A percentile compares a stretch with the other conserved stretches of the same genome.
Conservation (phyloP, 139 green algal genomes). For the Gonium pectorale region DNA sequence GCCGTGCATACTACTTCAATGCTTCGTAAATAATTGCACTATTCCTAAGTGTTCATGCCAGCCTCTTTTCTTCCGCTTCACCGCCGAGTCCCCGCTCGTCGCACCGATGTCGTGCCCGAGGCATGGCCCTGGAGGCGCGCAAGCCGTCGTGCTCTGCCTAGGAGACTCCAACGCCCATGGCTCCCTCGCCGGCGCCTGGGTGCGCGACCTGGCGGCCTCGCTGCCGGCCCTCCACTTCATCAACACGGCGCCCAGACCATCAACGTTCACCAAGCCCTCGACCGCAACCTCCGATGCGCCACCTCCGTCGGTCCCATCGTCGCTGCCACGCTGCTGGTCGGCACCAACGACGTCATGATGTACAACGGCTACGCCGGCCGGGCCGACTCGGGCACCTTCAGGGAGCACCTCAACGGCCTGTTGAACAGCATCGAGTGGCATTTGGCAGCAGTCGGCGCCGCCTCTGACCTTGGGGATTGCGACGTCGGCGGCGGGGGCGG, state of each 20-base stretch:
- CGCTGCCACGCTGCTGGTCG: background rate
- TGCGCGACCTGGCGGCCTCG: background rate
- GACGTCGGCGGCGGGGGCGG: background rate
- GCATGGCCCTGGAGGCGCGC: too few species aligned
- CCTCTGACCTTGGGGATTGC: background rate
- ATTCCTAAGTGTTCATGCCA: too few species aligned
- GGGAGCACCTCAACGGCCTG: background rate
- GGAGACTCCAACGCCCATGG: slow-evolving; percentile 1
- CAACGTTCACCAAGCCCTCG: background rate
- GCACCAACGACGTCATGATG: slow-evolving; percentile 16
- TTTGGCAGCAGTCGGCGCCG: background rate
- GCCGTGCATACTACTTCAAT: too few species aligned
- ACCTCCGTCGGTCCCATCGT: too few species aligned
- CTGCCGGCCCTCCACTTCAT: background rate
- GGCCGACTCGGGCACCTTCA: background rate
- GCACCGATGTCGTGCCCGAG: too few species aligned
- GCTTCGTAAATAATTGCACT: too few species aligned
- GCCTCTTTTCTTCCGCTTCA: too few species aligned
- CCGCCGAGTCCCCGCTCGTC: too few species aligned
- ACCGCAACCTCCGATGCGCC: background rate
- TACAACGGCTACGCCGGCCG: slow-evolving; percentile 1
- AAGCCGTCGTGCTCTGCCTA: background rate
- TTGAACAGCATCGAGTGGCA: background rate
- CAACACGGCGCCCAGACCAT: background rate
- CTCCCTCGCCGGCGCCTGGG: background rate